Conservation (phyloP, 2,329 filamentous ascomycete species). For the Alternaria infectoria region DNA sequence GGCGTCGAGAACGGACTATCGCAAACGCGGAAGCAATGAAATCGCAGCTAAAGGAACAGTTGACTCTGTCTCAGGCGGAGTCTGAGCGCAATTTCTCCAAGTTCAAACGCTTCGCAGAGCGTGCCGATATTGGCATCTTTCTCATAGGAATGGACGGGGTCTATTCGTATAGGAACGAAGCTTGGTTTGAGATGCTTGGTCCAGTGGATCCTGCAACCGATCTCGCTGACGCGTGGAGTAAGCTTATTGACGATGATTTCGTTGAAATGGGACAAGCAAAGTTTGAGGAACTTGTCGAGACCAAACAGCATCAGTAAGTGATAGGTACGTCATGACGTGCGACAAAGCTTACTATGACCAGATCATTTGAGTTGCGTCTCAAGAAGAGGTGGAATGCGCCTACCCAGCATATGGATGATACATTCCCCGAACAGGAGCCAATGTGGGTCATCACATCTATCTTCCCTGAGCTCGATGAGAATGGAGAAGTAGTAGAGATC, state of each 20-base stretch:
- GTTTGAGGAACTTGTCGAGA: slow-evolving; percentile 19
- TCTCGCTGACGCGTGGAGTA: slow-evolving; percentile 26
- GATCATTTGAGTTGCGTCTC: slow-evolving; percentile 47
- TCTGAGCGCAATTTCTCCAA: slow-evolving; percentile 38
- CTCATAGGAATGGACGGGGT: slow-evolving; percentile 45
- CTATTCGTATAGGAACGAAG: slow-evolving; percentile 50
- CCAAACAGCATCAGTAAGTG: slow-evolving; percentile 26
- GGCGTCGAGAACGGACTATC: slow-evolving; percentile 45
- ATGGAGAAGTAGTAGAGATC: slow-evolving; percentile 36
- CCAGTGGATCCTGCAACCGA: slow-evolving; percentile 16
- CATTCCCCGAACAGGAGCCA: slow-evolving; percentile 19
- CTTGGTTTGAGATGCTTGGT: slow-evolving; percentile 46
- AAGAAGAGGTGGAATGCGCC: slow-evolving; percentile 44
- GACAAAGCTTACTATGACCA: background rate
- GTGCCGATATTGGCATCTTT: slow-evolving; percentile 51
- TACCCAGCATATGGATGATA: slow-evolving; percentile 10
- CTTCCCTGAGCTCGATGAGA: slow-evolving; percentile 31
- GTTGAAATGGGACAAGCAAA: slow-evolving; percentile 15
- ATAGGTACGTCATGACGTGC: background rate
- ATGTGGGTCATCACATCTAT: slow-evolving; percentile 43
- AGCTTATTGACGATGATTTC: slow-evolving; percentile 24
- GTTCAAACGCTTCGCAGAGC: slow-evolving; percentile 50
- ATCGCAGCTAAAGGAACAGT: slow-evolving; percentile 40
- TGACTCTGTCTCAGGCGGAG: slow-evolving; percentile 40
- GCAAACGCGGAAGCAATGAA: slow-evolving; percentile 43